Evolutionary conservation across 1,284 basidiomycete genomes (phyloP).

Genomic region (Marasmius tenuissimus): DNA sequence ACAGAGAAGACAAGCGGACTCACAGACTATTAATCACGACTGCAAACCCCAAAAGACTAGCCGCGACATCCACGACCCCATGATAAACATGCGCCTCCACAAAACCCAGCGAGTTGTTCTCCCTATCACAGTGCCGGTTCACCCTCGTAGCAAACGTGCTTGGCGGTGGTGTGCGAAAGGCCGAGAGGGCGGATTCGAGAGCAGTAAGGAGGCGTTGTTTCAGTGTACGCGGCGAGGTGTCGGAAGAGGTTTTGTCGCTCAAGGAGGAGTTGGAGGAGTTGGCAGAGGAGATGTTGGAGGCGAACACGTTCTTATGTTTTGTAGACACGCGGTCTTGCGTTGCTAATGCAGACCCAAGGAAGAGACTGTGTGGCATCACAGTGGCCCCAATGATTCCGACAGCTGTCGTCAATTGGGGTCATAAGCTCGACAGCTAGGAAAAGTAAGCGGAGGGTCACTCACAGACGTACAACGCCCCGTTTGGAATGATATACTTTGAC

Average conservation of each 20-base stretch:
- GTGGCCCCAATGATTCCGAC: conserved; percentile 16
- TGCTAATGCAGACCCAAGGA: conserved; percentile 15
- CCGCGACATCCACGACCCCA: conserved; percentile 54
- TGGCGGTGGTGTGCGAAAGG: conserved; percentile 34
- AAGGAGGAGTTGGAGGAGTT: conserved; percentile 11
- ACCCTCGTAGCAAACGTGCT: conserved; percentile 29
- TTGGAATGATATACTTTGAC: conserved; percentile 15
- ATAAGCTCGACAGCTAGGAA: conserved; percentile 36
- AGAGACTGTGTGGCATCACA: conserved; percentile 16
- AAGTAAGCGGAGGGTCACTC: neutral
- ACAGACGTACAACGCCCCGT: conserved; percentile 15
- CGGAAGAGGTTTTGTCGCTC: conserved; percentile 17
- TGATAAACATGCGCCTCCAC: conserved; percentile 67
- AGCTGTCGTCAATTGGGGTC: conserved; percentile 27
- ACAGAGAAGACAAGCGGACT: conserved; percentile 11
- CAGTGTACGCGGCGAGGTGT: no score
- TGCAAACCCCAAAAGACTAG: conserved; percentile 61
- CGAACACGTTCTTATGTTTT: neutral
- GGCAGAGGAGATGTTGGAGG: conserved; percentile 1
- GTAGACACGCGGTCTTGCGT: conserved; percentile 11
- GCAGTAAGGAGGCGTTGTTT: conserved; percentile 8
- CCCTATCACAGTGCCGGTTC: conserved; percentile 30
- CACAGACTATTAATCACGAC: conserved; percentile 71
- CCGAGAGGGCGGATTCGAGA: conserved; percentile 26
- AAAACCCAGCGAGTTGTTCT: conserved; percentile 59